Conservation (phyloP, 1,284 basidiomycete genomes). For the Ceratorhiza oryzae-sativae region DNA sequence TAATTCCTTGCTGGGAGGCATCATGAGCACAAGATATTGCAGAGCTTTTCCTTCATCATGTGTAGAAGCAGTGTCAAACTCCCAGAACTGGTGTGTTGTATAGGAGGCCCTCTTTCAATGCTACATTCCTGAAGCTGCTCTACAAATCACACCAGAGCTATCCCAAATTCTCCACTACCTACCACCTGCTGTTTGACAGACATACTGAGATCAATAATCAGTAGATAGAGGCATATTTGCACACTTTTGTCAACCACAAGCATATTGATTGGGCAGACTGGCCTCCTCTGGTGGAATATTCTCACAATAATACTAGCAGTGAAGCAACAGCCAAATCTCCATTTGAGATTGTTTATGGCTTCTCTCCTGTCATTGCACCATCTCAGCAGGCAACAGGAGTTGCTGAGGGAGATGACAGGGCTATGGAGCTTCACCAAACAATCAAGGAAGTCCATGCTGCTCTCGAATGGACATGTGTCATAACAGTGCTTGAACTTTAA, state of each 20-base stretch:
- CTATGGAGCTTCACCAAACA: background rate
- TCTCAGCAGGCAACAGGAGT: background rate
- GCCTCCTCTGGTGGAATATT: slow-evolving; percentile 48
- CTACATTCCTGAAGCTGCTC: slow-evolving; percentile 44
- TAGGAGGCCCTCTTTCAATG: slow-evolving; percentile 44
- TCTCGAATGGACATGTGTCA: slow-evolving; percentile 7
- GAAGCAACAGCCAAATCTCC: slow-evolving; percentile 6
- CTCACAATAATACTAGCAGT: slow-evolving; percentile 47
- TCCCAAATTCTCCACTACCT: slow-evolving; percentile 44
- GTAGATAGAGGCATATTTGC: slow-evolving; percentile 31
- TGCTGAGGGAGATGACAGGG: background rate
- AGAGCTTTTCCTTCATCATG: slow-evolving; percentile 9
- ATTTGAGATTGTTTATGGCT: slow-evolving; percentile 12
- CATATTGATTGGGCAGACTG: slow-evolving; percentile 38
- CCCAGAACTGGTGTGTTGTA: background rate
- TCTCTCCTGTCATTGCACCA: slow-evolving; percentile 10
- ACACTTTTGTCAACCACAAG: slow-evolving; percentile 10
- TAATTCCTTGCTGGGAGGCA: slow-evolving; percentile 40
- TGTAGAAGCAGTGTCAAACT: slow-evolving; percentile 30
- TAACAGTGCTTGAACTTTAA: too few species aligned
- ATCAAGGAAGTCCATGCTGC: slow-evolving; percentile 13
- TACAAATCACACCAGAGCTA: slow-evolving; percentile 29
- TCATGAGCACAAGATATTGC: slow-evolving; percentile 13
- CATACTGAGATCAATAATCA: slow-evolving; percentile 35
- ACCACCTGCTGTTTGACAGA: slow-evolving; percentile 44